A percentile compares a stretch with the other conserved stretches of the same genome.
phyloP scores from a whole-genome alignment of 495 filamentous ascomycete species.

The Xylaria longipes region DNA sequence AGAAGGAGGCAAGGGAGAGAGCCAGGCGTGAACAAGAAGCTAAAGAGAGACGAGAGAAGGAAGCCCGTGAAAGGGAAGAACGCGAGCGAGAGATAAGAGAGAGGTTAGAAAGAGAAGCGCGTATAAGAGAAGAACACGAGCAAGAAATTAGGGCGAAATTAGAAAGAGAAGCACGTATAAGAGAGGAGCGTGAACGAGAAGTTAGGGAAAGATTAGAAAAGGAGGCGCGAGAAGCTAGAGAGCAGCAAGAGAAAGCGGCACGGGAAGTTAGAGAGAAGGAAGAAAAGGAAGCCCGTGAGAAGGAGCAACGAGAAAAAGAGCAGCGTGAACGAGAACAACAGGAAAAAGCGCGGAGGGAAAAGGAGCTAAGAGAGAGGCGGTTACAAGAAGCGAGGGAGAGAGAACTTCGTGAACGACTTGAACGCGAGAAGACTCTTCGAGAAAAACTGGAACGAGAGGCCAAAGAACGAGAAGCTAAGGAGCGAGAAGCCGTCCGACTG shows the following conservation, averaged over 20 bases:
- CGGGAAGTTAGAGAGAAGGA: slow-evolving; percentile 45
- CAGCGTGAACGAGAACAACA: slow-evolving; percentile 42
- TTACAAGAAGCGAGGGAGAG: slow-evolving; percentile 41
- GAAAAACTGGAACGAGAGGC: slow-evolving; percentile 51
- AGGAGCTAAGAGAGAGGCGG: slow-evolving; percentile 44
- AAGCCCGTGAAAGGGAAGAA: slow-evolving; percentile 46
- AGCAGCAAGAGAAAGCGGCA: slow-evolving; percentile 52
- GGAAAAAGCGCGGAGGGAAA: slow-evolving; percentile 42
- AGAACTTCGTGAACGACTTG: slow-evolving; percentile 48
- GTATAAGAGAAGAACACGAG: slow-evolving; percentile 53
- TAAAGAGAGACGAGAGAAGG: slow-evolving; percentile 42
- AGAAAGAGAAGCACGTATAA: slow-evolving; percentile 44
- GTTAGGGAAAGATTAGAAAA: slow-evolving; percentile 42
- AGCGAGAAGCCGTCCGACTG: slow-evolving; percentile 40
- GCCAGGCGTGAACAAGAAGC: slow-evolving; percentile 59
- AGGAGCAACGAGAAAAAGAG: slow-evolving; percentile 40
- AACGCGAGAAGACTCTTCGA: slow-evolving; percentile 44
- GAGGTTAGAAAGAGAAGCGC: slow-evolving; percentile 55
- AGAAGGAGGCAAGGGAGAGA: slow-evolving; percentile 67
- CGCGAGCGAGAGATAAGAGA: slow-evolving; percentile 48
- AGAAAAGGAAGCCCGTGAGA: slow-evolving; percentile 46
- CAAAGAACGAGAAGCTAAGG: slow-evolving; percentile 51
- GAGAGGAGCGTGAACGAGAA: slow-evolving; percentile 57
- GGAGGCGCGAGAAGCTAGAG: slow-evolving; percentile 45
- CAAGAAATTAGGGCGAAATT: slow-evolving; percentile 44